Conservation (phyloP, 345 rosid species). For the Brassica incana region DNA sequence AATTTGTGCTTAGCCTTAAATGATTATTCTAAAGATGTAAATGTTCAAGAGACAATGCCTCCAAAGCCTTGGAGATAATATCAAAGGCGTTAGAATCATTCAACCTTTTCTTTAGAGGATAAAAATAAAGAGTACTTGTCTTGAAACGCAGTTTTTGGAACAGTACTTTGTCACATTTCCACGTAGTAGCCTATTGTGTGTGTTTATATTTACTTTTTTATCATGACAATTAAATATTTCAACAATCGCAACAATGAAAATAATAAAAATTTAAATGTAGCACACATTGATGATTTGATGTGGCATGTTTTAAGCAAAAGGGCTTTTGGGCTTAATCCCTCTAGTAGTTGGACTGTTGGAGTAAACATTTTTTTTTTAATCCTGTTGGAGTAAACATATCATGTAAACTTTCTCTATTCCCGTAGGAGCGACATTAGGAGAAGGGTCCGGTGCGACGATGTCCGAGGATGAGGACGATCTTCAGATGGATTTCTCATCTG, state of each 20-base stretch:
- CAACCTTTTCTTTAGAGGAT: neutral
- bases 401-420: neutral
- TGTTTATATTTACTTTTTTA: neutral
- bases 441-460: constrained; percentile 94
- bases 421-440: constrained; percentile 72
- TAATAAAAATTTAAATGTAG: too few species aligned
- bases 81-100: constrained; percentile 8
- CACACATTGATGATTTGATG: neutral
- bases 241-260: neutral
- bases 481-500: constrained; percentile 78
- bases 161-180: constrained; percentile 3
- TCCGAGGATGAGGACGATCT: constrained; percentile 96
- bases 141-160: neutral
- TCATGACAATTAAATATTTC: neutral
- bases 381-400: neutral
- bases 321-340: neutral
- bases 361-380: neutral
- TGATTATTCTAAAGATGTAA: constrained; percentile 11
- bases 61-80: neutral
- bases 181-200: neutral
- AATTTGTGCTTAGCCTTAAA: neutral
- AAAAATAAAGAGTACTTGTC: neutral
- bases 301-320: too few species aligned
- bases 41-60: constrained; percentile 9
- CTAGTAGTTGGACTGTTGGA: neutral